Evolutionary conservation across 805 yeast genomes (phyloP).

Genomic region (Ogataea parapolymorpha): DNA sequence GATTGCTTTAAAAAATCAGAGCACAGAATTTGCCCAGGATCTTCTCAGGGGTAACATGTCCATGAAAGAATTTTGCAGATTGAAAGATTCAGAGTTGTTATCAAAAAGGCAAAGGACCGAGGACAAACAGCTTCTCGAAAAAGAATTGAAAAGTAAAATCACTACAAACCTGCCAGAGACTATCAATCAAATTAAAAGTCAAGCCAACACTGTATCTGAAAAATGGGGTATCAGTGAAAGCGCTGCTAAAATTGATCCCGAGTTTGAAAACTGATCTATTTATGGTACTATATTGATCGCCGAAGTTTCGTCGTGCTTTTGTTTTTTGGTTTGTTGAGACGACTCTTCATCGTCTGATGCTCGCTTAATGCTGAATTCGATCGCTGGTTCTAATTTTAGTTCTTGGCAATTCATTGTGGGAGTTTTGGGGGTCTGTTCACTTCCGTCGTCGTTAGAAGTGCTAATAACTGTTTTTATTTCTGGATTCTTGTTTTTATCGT

Average conservation of each 20-base stretch:
- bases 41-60: conserved; percentile 20
- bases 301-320: neutral
- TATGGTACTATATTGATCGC: neutral
- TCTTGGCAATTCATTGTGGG: neutral
- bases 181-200: conserved; percentile 27
- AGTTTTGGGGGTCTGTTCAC: neutral
- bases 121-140: conserved; percentile 27
- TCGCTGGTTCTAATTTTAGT: neutral
- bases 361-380: neutral
- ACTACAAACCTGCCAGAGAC: conserved; percentile 25
- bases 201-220: conserved; percentile 27
- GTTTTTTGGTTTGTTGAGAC: neutral
- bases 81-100: conserved; percentile 24
- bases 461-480: neutral
- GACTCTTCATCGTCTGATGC: neutral
- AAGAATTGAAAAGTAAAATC: conserved; percentile 31
- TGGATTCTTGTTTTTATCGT: neutral
- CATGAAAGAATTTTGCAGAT: conserved; percentile 20
- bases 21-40: conserved; percentile 24
- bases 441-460: neutral
- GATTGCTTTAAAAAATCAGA: conserved; percentile 28
- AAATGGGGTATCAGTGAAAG: conserved; percentile 36
- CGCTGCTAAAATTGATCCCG: conserved; percentile 32
- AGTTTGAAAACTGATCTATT: conserved; percentile 19
- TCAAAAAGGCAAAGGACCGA: conserved; percentile 29